Conservation (phyloP, 306 rosid species). For the Casuarina cunninghamiana region DNA sequence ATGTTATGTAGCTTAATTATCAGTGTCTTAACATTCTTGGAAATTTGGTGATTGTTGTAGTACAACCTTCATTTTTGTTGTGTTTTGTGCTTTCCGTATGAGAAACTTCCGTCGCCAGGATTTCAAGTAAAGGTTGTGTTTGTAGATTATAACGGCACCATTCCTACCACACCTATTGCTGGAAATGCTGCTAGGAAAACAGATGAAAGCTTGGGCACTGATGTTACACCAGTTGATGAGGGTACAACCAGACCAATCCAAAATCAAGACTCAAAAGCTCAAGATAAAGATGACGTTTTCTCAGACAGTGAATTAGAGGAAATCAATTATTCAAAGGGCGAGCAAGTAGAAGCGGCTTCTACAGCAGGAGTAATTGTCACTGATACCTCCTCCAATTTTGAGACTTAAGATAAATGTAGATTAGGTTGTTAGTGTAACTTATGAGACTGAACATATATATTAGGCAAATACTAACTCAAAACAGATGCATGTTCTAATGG, state of each 20-base stretch:
- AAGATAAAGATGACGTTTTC: slow-evolving; percentile 81
- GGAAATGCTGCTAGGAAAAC: slow-evolving; percentile 48
- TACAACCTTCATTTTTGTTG: too few relatives aligned
- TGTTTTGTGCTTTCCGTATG: too few relatives aligned
- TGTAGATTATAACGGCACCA: slow-evolving; percentile 53
- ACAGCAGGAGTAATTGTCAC: slow-evolving; percentile 40
- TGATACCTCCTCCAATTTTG: slow-evolving; percentile 43
- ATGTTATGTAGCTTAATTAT: too few relatives aligned
- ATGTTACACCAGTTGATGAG: slow-evolving; percentile 40
- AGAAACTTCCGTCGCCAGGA: slow-evolving; percentile 95
- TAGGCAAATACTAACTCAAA: slow-evolving; percentile 46
- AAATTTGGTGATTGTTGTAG: too few relatives aligned
- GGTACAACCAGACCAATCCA: slow-evolving; percentile 37
- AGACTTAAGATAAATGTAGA: slow-evolving; percentile 39
- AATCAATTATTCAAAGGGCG: slow-evolving; percentile 61
- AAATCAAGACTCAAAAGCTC: slow-evolving; percentile 37
- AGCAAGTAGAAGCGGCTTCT: slow-evolving; percentile 46
- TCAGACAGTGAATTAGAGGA: slow-evolving; percentile 83
- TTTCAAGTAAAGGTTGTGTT: slow-evolving; percentile 89
- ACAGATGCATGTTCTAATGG: slow-evolving; percentile 26
- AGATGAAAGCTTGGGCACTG: slow-evolving; percentile 69
- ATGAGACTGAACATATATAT: slow-evolving; percentile 66
- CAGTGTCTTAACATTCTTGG: too few relatives aligned
- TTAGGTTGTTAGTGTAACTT: slow-evolving; percentile 51
- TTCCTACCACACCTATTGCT: slow-evolving; percentile 34